A percentile compares a stretch with the other conserved stretches of the same genome.
Conservation (phyloP, 2,329 filamentous ascomycete genomes). For the Aspergillus thermomutatus region DNA sequence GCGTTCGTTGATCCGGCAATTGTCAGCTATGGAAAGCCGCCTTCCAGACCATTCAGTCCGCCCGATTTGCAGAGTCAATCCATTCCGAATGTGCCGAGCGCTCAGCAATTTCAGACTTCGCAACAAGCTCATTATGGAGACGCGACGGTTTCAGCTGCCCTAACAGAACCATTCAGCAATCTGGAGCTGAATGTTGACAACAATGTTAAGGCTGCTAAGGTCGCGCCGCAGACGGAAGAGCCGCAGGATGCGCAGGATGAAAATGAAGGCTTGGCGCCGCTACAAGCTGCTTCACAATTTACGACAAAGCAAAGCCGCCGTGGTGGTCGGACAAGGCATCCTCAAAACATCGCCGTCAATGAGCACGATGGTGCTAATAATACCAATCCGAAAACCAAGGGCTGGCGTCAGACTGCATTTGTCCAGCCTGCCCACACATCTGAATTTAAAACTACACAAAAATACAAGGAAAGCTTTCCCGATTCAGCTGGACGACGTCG, state of each 20-base stretch:
- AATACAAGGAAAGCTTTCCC: conserved; percentile 27
- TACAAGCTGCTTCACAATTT: conserved; percentile 24
- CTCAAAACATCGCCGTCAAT: conserved; percentile 39
- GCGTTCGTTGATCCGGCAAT: conserved; percentile 80
- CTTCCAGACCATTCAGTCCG: conserved; percentile 11
- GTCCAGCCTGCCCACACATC: conserved; percentile 54
- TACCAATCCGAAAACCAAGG: conserved; percentile 52
- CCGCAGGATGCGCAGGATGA: conserved; percentile 16
- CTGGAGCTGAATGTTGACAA: conserved; percentile 32
- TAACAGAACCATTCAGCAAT: conserved; percentile 46
- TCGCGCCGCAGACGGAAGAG: conserved; percentile 12
- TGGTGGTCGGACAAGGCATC: conserved; percentile 43
- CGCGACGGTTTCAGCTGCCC: conserved; percentile 34
- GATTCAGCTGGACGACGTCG: conserved; percentile 40
- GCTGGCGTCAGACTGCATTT: conserved; percentile 66
- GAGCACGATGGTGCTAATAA: conserved; percentile 32
- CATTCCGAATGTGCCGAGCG: conserved; percentile 26
- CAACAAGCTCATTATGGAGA: conserved; percentile 22
- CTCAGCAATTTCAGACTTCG: conserved; percentile 9
- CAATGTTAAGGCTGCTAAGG: conserved; percentile 12
- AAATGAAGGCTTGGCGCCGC: conserved; percentile 15
- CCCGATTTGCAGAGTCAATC: conserved; percentile 13
- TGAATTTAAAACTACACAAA: conserved; percentile 24
- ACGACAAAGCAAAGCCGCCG: conserved; percentile 44
- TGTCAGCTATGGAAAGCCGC: conserved; percentile 58